Conservation (phyloP, 305 asterid genomes). For the Solanum hybrid region DNA sequence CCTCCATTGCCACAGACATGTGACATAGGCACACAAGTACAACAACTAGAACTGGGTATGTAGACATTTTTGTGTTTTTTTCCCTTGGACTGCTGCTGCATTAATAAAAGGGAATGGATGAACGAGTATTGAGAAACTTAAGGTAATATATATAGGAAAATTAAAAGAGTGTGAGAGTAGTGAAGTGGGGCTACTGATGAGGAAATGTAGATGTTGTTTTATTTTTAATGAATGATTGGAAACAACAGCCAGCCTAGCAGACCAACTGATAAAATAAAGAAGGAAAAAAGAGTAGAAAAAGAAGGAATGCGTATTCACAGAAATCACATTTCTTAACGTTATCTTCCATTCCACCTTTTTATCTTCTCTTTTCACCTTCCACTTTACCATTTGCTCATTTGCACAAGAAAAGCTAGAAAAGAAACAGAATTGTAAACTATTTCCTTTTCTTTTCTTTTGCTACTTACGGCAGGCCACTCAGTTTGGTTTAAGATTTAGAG, state of each 20-base stretch:
- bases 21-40: slow-evolving; percentile 17
- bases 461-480: background rate
- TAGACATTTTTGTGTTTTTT: background rate
- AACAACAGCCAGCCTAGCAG: background rate
- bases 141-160: slow-evolving; percentile 22
- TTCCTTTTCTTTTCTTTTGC: background rate
- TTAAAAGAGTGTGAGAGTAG: background rate
- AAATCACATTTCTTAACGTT: background rate
- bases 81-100: background rate
- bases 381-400: background rate
- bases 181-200: background rate
- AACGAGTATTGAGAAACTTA: background rate
- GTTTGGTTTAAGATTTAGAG: background rate
- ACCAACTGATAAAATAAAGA: background rate
- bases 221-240: background rate
- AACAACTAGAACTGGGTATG: background rate
- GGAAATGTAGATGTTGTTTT: background rate
- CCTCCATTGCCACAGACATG: slow-evolving; percentile 13
- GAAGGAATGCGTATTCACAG: background rate
- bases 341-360: background rate
- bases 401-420: background rate
- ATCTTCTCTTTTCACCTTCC: background rate
- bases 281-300: background rate
- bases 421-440: background rate
- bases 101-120: background rate